Evolutionary conservation across 139 green algal species (phyloP), one percentile per base, ranked within the genome.

Genomic region (Parachlorella kessleri): DNA sequence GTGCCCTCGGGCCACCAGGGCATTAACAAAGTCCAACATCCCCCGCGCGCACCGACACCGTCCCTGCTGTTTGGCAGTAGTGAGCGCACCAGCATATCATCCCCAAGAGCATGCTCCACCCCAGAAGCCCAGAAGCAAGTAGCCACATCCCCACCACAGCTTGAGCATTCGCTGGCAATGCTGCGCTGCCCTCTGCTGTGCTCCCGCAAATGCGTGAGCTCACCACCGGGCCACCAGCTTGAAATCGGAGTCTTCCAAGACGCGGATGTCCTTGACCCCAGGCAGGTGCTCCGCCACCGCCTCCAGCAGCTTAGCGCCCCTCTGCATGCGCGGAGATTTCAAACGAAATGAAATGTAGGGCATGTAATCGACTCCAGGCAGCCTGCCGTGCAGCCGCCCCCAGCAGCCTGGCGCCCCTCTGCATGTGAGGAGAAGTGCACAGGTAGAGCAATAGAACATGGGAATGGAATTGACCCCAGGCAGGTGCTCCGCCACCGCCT

Each of bases 211-310:
- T n/a, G n/a, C n/a, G 48, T 59, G 48, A 59, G 48, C 48, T 59
- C 28, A 69, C 9, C 10, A 78, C 33, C 35, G 21, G 35, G 40
- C 6, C 18, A 83, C n/a, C 4, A 94, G 78, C 24, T 68, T 80
- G 76, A 98, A 98, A 37, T 98, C 94, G 2, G 84, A 53, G 73
- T 97, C 94, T 10, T 95, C 90, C 85, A 97, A 88, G 0, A 94
- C 91, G 10, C 87, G 77, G 26, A 98, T 80, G 10, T 94, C 77
- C 69, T 86, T 84, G 73, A 87, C 94, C 28, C 91, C 91, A 3
- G 92, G 91, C 38, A 99, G 94, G 85, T 97, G 90, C 66, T 96
- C 76, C 77, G 90, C 75, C 21, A 99, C 81, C 21, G 86, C 78
- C 42, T 86, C 33, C 69, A 99, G 84, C 71, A 99, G 86, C 67